Evolutionary conservation across 768 basidiomycete genomes (phyloP).

Genomic region (Mycena rebaudengoi): DNA sequence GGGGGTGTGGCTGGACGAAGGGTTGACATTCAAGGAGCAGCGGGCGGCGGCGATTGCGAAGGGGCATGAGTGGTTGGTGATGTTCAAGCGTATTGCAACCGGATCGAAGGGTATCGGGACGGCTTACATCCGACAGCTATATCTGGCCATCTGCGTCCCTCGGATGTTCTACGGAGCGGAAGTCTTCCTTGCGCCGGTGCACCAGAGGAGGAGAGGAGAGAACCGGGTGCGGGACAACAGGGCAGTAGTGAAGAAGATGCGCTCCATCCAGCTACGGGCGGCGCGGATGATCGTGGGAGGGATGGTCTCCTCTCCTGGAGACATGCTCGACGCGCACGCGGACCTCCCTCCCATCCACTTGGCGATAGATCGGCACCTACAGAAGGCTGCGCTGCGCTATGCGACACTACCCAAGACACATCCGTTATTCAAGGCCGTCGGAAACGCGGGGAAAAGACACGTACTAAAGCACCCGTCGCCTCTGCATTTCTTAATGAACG

Average conservation of each 20-base stretch:
- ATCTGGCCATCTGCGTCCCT: constrained; percentile 5
- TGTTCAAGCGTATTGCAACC: not conserved
- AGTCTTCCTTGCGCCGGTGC: constrained; percentile 15
- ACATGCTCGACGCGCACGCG: constrained; percentile 30
- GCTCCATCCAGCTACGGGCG: not conserved
- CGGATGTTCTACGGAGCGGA: constrained; percentile 38
- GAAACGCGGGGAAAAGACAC: not conserved
- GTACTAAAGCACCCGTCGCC: constrained; percentile 17
- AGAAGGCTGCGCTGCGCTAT: constrained; percentile 25
- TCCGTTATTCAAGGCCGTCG: constrained; percentile 26
- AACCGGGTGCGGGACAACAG: not conserved
- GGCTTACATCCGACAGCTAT: not conserved
- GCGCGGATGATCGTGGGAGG: not conserved
- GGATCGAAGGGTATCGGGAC: not conserved
- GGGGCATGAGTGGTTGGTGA: no score
- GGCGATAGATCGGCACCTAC: constrained; percentile 17
- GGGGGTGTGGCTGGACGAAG: not conserved
- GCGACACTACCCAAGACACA: constrained; percentile 29
- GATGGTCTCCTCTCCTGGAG: not conserved
- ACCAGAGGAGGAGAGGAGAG: not conserved
- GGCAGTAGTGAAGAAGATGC: not conserved
- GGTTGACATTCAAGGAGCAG: constrained; percentile 12
- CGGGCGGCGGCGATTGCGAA: constrained; percentile 2
- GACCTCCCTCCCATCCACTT: constrained; percentile 30
- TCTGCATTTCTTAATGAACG: constrained; percentile 10